phyloP scores from a whole-genome alignment of 805 yeast genomes.

The Candida nitratophila region DNA sequence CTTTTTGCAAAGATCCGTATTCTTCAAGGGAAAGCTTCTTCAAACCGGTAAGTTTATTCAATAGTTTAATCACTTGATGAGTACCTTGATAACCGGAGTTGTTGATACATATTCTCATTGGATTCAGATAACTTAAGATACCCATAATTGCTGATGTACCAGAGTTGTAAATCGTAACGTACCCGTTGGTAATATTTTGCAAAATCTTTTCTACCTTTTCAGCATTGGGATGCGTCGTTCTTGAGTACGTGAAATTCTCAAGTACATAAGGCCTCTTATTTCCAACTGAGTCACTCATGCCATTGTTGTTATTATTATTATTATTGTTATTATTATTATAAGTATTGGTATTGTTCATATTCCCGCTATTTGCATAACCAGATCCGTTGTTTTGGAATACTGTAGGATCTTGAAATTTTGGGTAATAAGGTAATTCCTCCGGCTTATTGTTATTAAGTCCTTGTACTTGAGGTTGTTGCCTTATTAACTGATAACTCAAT shows the following conservation, averaged over 20 bases:
- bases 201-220: conserved; percentile 40
- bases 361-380: conserved; percentile 1
- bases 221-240: conserved; percentile 40
- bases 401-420: conserved; percentile 18
- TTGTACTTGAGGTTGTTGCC: conserved; percentile 1
- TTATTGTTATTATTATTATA: too few species aligned
- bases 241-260: conserved; percentile 30
- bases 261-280: conserved; percentile 13
- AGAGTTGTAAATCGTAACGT: conserved; percentile 41
- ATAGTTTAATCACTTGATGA: conserved; percentile 39
- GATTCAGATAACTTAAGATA: conserved; percentile 38
- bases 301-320: not conserved
- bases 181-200: conserved; percentile 35
- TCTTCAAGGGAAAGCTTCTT: conserved; percentile 28
- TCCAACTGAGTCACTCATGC: not conserved
- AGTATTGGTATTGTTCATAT: too few species aligned
- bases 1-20: conserved; percentile 27
- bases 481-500: not conserved
- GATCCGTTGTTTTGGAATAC: conserved; percentile 7
- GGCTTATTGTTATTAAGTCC: not conserved
- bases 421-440: conserved; percentile 14
- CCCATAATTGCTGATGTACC: conserved; percentile 49
- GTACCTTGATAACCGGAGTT: conserved; percentile 46
- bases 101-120: conserved; percentile 36
- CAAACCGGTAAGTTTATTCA: conserved; percentile 34